Evolutionary conservation across 352 stramenopile genomes (phyloP), one percentile per base, ranked within the genome.

Genomic region (Globisporangium nunn): DNA sequence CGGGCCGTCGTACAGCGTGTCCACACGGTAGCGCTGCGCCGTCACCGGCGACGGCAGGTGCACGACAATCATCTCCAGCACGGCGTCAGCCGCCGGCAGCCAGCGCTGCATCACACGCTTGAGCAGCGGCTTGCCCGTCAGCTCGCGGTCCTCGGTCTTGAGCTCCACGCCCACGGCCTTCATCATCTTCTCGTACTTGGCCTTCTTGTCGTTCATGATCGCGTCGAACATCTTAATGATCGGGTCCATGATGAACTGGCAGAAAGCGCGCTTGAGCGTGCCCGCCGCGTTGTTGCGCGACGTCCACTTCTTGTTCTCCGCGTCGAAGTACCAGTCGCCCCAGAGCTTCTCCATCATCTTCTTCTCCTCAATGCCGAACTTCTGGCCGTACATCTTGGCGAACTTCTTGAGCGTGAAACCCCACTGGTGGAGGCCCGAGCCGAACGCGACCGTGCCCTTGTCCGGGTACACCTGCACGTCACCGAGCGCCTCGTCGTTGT

Each of bases 281-380:
- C 92, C 92, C 43, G 67, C 67, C 29, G 80, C 79, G 78, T 98
- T 98, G 80, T 98, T 96, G 71, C 91, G 85, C 58, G 61, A 78
- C 47, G 91, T 98, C 95, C 95, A 99, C 67, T 99, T 98, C 84
- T 98, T 98, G 68, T 94, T 95, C 3, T 74, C 76, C 29, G 91
- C 75, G 61, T 97, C 84, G 76, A 98, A 97, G 85, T 97, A 98
- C 93, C 95, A 98, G 80, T 99, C 96, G 64, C 97, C 97, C 97
- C 97, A 99, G 54, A 99, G 91, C 81, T 99, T 98, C 63, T 96
- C 68, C 94, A 99, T 99, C 97, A 99, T 99, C 81, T 99, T 99
- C 3, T 93, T 76, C 70, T 99, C 95, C 59, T 96, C 87, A 75
- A 98, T 98, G 62, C 94, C 94, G 75, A 99, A 99, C 89, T 99